Base-by-base conservation (phyloP, 164 flowering plant species). In the Chimonanthus salicifolius region DNA sequence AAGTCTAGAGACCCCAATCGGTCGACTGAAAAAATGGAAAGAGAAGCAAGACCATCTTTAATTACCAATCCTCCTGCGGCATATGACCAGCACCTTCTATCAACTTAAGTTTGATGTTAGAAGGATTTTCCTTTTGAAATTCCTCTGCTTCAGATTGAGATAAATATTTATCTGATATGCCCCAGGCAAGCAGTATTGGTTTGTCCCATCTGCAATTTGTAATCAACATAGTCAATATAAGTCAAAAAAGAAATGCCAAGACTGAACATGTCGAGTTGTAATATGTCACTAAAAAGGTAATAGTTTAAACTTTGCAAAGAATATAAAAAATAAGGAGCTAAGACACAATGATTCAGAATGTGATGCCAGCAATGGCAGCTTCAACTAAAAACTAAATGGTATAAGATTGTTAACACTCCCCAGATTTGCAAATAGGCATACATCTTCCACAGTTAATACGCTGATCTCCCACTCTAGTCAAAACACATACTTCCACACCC, bases 11-110 rank as follows among this genome's bases (percentile, higher is more conserved):
- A 46, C 4, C 15, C 13, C 4, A 54, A 49, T 50, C 73, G 15
- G 64, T 18, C 11, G 5, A 21, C 16, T 11, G 8, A 44, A 71
- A 16, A 47, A 16, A 64, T 9, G 10, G 9, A 9, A 2, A 15
- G 3, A 20, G 5, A 70, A 13, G 8, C 63, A 58, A 54, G 47
- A 3, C 18, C 6, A 60, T 16, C 33, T 20, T 58, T 70, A 54
- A 5, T 85, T 84, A 95, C 98, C 99, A 93, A 82, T 95, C 99
- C 84, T 95, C 99, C 60, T 95, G 99, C 70, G 99, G 99, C 98
- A 95, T 89, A 79, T 95, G 99, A 7, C 99, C 98, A 21, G 98
- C 97, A 10, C 99, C 99, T 83, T 95, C 99, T 69, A 93, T 86
- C 78, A 89, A 70, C 76, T 90, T 87, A 44, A 92, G 84, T 78